Evolutionary conservation across 345 rosid genomes (phyloP), one percentile per base, ranked within the genome.

Genomic region (Populus ilicifolia): DNA sequence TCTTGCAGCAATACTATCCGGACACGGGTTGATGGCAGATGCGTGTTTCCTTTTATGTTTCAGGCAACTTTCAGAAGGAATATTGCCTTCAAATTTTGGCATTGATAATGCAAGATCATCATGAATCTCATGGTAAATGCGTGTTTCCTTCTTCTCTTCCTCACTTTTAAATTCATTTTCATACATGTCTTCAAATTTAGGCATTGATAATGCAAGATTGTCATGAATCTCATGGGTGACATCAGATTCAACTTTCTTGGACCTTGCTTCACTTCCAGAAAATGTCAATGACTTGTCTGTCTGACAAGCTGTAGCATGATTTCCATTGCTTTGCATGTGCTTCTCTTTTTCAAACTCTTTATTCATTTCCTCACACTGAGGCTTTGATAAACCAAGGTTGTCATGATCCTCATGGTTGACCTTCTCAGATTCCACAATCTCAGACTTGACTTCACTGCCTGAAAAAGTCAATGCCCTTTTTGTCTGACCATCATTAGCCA

Each of bases 1-100:
- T 84, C 92, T 84, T 81, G 87, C 89, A 74, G 79, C 86, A 72
- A 84, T 84, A 64, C 86, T 81, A 39, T 87, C 78, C 12, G 78
- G 83, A 77, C 39, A 78, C 64, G 82, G 82, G 75, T 84, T 84
- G 4, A 54, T 36, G 30, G 79, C 20, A 10, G 50, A 44, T 17
- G 71, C 79, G 33, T 72, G 69, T 77, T 79, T 82, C 75, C 48
- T 73, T 64, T 59, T 46, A 4, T 72, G 80, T 25, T 66, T 86
- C 38, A 14, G 67, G 71, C 70, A 6, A 65, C 50, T 63, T 30
- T 27, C 80, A 41, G n/a, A 29, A 30, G 62, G 54, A 36, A 46
- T 23, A 54, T 29, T 43, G 30, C 33, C 61, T 38, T 25, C 43
- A 59, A 33, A 18, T 35, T 56, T 29, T 23, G 71, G 50, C 68